Evolutionary conservation across 345 rosid species (phyloP).

Genomic region (Salix purpurea): DNA sequence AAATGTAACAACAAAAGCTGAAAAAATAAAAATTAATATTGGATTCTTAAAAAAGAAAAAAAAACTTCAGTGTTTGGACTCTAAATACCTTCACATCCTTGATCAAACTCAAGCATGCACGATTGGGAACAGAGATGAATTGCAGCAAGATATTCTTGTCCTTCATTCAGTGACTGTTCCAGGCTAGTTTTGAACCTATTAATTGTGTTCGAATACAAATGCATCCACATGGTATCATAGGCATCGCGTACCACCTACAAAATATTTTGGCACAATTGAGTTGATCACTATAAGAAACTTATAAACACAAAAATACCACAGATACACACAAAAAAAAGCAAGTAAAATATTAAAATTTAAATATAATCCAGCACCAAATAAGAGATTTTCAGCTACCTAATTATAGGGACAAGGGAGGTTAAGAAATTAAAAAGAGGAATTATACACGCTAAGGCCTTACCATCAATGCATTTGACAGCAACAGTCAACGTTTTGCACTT

Average conservation of each 20-base stretch:
- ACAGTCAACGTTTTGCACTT: slow-evolving; percentile 47
- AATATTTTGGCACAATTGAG: not conserved
- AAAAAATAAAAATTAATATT: too few species aligned
- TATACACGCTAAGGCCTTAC: slow-evolving; percentile 32
- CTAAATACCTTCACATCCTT: slow-evolving; percentile 53
- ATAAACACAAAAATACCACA: too few species aligned
- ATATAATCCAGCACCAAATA: too few species aligned
- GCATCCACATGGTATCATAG: slow-evolving; percentile 50
- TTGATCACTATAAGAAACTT: not conserved
- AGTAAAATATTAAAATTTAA: not conserved
- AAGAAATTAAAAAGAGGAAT: not conserved
- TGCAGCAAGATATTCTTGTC: slow-evolving; percentile 64
- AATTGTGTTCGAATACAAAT: slow-evolving; percentile 49
- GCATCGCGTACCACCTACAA: slow-evolving; percentile 51
- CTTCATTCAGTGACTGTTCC: slow-evolving; percentile 45
- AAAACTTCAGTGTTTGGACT: not conserved
- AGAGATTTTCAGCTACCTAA: too few species aligned
- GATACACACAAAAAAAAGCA: too few species aligned
- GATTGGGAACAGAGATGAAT: slow-evolving; percentile 38
- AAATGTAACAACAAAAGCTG: too few species aligned
- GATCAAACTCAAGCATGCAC: slow-evolving; percentile 59
- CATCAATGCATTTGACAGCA: slow-evolving; percentile 61
- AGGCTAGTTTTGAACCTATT: slow-evolving; percentile 46
- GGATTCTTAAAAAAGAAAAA: too few species aligned
- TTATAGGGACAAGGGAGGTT: not conserved